These are phyloP conservation scores for Hippophae rhamnoides DNA, from an alignment of 306 rosid species.

Conservation along the genomic window DNA sequence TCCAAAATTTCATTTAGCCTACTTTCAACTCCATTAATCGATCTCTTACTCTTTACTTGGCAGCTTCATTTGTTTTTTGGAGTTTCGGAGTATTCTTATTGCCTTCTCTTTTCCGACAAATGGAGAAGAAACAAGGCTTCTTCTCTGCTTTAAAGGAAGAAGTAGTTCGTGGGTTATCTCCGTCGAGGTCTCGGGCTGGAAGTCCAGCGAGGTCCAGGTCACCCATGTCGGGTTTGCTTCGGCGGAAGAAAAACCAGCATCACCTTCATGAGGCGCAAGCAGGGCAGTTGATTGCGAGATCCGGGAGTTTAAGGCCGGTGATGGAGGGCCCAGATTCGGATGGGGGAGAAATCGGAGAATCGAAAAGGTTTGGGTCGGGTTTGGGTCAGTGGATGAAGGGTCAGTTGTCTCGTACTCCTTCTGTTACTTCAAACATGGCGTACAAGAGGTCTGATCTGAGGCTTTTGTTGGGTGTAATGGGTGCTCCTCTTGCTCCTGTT, in stretches of 20 bases:
- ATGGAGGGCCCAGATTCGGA: conserved; percentile 91
- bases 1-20: conserved; percentile 4
- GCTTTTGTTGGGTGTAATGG: conserved; percentile 88
- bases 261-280: conserved; percentile 5
- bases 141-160: conserved; percentile 84
- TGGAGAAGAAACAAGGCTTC: conserved; percentile 91
- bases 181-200: conserved; percentile 63
- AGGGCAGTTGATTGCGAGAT: conserved; percentile 51
- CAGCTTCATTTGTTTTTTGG: too few species aligned
- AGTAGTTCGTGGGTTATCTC: conserved; percentile 86
- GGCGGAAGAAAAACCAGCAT: conserved; percentile 37
- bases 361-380: conserved; percentile 66
- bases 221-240: conserved; percentile 50
- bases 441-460: conserved; percentile 86
- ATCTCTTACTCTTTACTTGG: not conserved
- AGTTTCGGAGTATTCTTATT: not conserved
- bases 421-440: conserved; percentile 31
- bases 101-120: not conserved
- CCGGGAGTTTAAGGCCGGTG: conserved; percentile 67
- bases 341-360: conserved; percentile 47
- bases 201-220: conserved; percentile 65
- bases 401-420: conserved; percentile 69
- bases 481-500: conserved; percentile 85
- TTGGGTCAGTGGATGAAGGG: conserved; percentile 88
- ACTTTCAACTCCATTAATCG: not conserved